Conservation (phyloP, 164 flowering plant genomes). For the Kingdonia uniflora region DNA sequence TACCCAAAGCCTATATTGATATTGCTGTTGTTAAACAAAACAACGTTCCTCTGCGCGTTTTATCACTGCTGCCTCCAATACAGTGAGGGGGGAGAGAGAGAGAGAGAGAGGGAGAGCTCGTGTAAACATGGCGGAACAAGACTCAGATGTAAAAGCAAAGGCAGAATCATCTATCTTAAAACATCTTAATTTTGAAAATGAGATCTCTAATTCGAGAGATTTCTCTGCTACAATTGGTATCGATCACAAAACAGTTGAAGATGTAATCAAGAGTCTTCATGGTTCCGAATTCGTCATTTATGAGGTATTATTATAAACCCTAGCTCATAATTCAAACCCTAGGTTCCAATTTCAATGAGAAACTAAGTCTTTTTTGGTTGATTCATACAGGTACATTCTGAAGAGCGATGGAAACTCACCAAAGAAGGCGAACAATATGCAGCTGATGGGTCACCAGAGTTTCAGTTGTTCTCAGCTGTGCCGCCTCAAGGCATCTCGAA, state of each 20-base stretch:
- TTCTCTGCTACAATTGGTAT: constrained; percentile 44
- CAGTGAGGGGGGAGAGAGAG: no score
- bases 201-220: constrained; percentile 60
- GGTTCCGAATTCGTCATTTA: constrained; percentile 63
- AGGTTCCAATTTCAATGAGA: no score
- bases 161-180: constrained; percentile 79
- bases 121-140: no score
- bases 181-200: constrained; percentile 34
- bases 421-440: constrained; percentile 68
- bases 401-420: constrained; percentile 72
- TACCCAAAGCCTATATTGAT: no score
- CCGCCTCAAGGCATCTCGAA: constrained; percentile 75
- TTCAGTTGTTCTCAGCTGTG: constrained; percentile 57
- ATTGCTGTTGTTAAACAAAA: no score
- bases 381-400: constrained; percentile 64
- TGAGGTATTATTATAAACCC: constrained; percentile 43
- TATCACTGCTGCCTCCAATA: no score
- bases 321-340: no score
- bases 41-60: no score
- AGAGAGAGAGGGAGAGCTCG: no score
- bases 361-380: not conserved
- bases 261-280: constrained; percentile 67
- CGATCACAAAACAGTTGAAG: constrained; percentile 62
- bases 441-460: constrained; percentile 69
- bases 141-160: constrained; percentile 18